These are phyloP conservation scores for Tulasnella sp. DNA, from an alignment of 768 basidiomycete genomes.

Conservation along the genomic window DNA sequence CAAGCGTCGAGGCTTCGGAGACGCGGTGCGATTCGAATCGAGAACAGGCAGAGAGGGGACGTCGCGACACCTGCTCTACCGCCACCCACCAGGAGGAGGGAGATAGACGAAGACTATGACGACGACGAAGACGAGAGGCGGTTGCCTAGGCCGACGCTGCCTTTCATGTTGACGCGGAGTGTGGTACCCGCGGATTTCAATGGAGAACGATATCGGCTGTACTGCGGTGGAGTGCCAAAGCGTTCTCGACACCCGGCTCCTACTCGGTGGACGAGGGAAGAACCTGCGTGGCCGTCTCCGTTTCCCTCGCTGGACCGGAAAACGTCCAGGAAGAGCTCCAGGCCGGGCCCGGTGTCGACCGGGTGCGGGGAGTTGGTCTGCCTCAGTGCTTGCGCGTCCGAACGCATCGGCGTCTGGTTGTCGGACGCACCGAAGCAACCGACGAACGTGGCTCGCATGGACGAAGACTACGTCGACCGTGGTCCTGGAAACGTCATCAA, in stretches of 20 bases:
- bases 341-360: neutral
- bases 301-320: neutral
- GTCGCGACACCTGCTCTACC: neutral
- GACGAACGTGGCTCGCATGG: neutral
- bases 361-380: neutral
- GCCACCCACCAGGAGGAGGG: neutral
- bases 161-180: conserved; percentile 13
- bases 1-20: no score
- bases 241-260: neutral
- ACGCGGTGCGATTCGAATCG: no score
- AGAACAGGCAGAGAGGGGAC: no score
- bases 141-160: neutral
- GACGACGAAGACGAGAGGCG: neutral
- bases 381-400: conserved; percentile 11
- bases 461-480: neutral
- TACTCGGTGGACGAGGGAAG: neutral
- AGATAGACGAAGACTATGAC: neutral
- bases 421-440: neutral
- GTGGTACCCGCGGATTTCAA: neutral
- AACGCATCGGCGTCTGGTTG: conserved; percentile 5
- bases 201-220: conserved; percentile 10
- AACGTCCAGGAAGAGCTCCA: neutral
- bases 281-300: neutral
- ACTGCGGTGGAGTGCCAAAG: conserved; percentile 7
- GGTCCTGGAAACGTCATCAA: conserved; percentile 10